A percentile compares a stretch with the other conserved stretches of the same genome.
Conservation (phyloP, 73 alveolate genomes). For the Uronychia binucleata region DNA sequence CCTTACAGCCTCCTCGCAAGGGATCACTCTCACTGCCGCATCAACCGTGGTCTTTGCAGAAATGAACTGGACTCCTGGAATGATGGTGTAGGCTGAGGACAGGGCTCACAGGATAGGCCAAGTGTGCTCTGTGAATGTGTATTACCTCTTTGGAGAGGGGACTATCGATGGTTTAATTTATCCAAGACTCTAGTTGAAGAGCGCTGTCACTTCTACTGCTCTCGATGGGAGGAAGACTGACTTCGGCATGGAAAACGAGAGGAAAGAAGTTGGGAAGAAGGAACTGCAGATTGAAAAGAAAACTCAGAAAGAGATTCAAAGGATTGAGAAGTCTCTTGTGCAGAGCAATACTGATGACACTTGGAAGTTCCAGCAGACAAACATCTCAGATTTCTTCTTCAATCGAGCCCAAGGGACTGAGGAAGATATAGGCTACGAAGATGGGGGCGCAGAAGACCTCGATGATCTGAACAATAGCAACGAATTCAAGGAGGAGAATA, state of each 20-base stretch:
- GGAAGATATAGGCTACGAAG: neutral
- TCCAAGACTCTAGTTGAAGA: conserved; percentile 64
- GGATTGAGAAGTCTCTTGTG: neutral
- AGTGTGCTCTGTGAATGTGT: conserved; percentile 74
- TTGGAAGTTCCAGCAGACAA: neutral
- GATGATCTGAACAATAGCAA: neutral
- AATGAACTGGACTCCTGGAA: conserved; percentile 85
- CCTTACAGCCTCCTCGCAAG: conserved; percentile 91
- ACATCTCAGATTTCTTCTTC: neutral
- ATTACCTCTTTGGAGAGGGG: conserved; percentile 85
- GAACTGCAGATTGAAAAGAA: neutral
- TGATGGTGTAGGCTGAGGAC: conserved; percentile 91
- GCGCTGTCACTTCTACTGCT: conserved; percentile 56
- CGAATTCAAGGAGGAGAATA: neutral
- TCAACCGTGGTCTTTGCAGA: conserved; percentile 98
- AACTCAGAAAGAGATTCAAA: neutral
- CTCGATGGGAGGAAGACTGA: conserved; percentile 36
- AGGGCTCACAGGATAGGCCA: conserved; percentile 92
- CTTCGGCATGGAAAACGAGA: neutral
- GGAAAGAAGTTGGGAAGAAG: neutral
- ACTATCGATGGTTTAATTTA: conserved; percentile 82
- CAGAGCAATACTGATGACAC: neutral
- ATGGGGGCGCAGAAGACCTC: neutral
- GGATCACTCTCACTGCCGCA: conserved; percentile 98
- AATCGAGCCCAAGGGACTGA: no score